phyloP scores from a whole-genome alignment of 2,329 filamentous ascomycete genomes.

The Alternaria arborescens region DNA sequence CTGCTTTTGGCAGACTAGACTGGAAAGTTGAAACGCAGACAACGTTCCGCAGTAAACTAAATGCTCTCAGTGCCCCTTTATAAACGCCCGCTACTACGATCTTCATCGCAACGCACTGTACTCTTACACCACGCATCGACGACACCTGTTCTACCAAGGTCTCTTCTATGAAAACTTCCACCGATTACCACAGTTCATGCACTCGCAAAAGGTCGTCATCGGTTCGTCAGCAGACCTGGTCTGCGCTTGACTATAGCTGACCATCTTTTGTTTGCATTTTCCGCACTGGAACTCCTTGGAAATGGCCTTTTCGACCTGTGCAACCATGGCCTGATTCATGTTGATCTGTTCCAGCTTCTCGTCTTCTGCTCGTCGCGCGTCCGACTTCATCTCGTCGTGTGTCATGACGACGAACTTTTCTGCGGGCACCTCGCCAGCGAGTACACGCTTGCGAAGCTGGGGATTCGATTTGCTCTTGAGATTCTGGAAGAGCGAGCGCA shows the following conservation, averaged over 20 bases:
- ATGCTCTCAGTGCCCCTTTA: slow-evolving; percentile 17
- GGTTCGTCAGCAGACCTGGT: slow-evolving; percentile 96
- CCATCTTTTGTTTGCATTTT: slow-evolving; percentile 91
- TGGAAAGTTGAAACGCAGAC: slow-evolving; percentile 1
- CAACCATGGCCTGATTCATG: slow-evolving; percentile 96
- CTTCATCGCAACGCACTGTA: slow-evolving; percentile 1
- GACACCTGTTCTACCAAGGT: not conserved
- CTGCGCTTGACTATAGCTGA: slow-evolving; percentile 95
- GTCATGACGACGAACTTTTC: slow-evolving; percentile 85
- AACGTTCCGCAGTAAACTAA: slow-evolving; percentile 3
- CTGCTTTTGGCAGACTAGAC: not conserved
- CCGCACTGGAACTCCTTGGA: slow-evolving; percentile 87
- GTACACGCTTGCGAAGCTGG: slow-evolving; percentile 76
- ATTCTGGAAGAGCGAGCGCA: slow-evolving; percentile 92
- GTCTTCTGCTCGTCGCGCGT: slow-evolving; percentile 79
- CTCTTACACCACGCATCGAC: slow-evolving; percentile 6
- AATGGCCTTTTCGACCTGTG: slow-evolving; percentile 89
- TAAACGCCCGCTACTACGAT: slow-evolving; percentile 14
- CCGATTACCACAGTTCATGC: slow-evolving; percentile 60
- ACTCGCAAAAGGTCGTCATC: slow-evolving; percentile 66
- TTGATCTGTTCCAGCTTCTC: slow-evolving; percentile 85
- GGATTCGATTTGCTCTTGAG: slow-evolving; percentile 91
- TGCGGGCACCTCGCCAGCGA: slow-evolving; percentile 75
- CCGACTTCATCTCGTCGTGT: slow-evolving; percentile 89
- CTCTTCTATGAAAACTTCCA: slow-evolving; percentile 56